Conservation (phyloP, 2,329 filamentous ascomycete species). For the Venturia pyrina region DNA sequence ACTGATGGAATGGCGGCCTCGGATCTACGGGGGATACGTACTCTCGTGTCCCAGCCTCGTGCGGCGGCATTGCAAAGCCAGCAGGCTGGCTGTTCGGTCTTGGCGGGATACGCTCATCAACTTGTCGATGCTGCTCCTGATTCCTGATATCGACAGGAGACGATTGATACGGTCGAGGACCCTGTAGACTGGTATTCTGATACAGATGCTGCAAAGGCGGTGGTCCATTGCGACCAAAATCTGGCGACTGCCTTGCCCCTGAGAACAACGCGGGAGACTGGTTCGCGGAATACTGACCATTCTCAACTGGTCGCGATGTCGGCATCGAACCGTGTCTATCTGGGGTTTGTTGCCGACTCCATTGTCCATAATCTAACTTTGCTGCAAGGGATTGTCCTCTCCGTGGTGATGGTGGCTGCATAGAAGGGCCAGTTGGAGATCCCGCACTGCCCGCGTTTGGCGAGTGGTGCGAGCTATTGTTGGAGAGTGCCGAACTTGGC, state of each 20-base stretch:
- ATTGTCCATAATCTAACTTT: conserved; percentile 26
- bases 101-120: conserved; percentile 22
- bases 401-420: conserved; percentile 38
- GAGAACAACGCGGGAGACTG: conserved; percentile 6
- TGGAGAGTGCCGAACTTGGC: conserved; percentile 23
- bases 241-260: conserved; percentile 7
- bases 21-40: background rate
- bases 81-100: conserved; percentile 31
- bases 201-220: conserved; percentile 4
- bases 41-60: conserved; percentile 13
- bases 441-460: conserved; percentile 20
- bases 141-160: conserved; percentile 21
- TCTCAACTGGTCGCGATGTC: background rate
- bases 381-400: conserved; percentile 22
- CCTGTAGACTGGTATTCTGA: background rate
- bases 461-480: conserved; percentile 21
- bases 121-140: conserved; percentile 19
- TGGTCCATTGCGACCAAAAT: conserved; percentile 5
- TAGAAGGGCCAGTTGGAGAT: conserved; percentile 27
- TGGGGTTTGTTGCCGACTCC: conserved; percentile 27
- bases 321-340: conserved; percentile 22
- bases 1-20: conserved; percentile 6
- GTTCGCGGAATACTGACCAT: conserved; percentile 7
- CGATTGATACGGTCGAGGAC: conserved; percentile 13
- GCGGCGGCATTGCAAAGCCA: conserved; percentile 19